Evolutionary conservation across 2,329 filamentous ascomycete genomes (phyloP).

Genomic region (Fusarium luffae): DNA sequence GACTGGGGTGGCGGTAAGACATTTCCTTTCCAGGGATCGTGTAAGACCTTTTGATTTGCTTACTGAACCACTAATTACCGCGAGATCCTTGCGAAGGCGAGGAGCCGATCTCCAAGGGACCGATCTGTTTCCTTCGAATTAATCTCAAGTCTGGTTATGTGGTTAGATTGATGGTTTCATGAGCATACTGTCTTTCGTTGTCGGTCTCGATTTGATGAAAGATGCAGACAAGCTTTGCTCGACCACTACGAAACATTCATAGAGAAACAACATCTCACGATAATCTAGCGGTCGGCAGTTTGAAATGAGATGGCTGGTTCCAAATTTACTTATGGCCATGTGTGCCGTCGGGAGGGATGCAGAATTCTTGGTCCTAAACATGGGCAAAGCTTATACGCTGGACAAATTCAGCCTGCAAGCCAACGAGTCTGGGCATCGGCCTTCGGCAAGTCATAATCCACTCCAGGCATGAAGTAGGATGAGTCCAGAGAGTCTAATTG

Average conservation of each 20-base stretch:
- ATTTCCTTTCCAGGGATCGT: background rate
- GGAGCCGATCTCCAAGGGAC: background rate
- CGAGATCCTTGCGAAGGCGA: background rate
- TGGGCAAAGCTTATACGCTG: slow-evolving; percentile 10
- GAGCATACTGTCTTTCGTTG: rapidly evolving
- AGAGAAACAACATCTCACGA: background rate
- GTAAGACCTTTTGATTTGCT: background rate
- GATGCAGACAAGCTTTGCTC: background rate
- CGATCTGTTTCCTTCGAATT: too few relatives aligned
- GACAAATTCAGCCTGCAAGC: background rate
- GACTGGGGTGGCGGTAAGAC: slow-evolving; percentile 6
- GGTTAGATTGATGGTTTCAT: background rate
- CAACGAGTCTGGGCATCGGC: slow-evolving; percentile 23
- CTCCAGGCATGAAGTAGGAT: background rate
- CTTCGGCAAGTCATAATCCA: slow-evolving; percentile 3
- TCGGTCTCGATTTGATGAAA: too few relatives aligned
- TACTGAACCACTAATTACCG: background rate
- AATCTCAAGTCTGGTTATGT: background rate
- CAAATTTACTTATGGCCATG: background rate
- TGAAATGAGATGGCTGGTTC: background rate
- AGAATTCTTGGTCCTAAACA: background rate
- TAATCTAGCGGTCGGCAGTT: background rate
- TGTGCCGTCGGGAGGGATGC: background rate
- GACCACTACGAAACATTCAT: background rate
- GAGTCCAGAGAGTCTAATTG: background rate